Evolutionary conservation across 2,329 filamentous ascomycete genomes (phyloP).

Genomic region (Furcasterigmium sp.): DNA sequence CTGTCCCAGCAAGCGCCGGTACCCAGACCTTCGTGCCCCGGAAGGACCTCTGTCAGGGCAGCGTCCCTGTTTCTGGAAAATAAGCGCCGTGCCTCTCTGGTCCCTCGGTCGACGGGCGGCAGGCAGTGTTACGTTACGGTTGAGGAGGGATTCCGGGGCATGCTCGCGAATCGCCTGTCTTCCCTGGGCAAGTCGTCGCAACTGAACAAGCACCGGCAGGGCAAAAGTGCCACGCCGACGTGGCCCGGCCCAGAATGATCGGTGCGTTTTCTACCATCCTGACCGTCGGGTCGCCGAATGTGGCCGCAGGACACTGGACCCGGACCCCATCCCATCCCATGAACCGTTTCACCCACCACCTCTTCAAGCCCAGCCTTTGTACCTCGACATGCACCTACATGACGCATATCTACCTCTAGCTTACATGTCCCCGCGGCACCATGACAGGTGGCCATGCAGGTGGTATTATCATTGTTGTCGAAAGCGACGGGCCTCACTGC

Average conservation of each 20-base stretch:
- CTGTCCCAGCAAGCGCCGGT: slow-evolving; percentile 2
- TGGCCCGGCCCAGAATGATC: slow-evolving; percentile 4
- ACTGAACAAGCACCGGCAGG: neutral
- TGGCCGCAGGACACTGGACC: slow-evolving; percentile 3
- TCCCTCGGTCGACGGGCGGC: too few relatives aligned
- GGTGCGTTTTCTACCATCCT: slow-evolving; percentile 6
- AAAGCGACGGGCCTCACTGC: slow-evolving; percentile 13
- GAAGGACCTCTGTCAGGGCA: neutral
- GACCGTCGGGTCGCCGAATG: slow-evolving; percentile 9
- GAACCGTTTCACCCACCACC: slow-evolving; percentile 7
- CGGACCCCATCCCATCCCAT: too few relatives aligned
- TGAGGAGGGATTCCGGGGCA: too few relatives aligned
- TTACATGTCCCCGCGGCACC: slow-evolving; percentile 24
- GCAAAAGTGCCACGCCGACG: neutral
- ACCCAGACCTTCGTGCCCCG: neutral
- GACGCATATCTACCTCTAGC: slow-evolving; percentile 20
- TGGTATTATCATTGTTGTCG: slow-evolving; percentile 18
- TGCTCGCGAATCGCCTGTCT: neutral
- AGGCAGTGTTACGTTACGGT: too few relatives aligned
- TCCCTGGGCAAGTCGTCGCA: neutral
- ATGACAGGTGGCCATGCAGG: slow-evolving; percentile 24
- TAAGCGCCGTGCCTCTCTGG: too few relatives aligned
- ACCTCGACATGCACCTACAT: slow-evolving; percentile 23
- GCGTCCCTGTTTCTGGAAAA: too few relatives aligned
- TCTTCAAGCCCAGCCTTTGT: slow-evolving; percentile 15